Percentiles rank a stretch among this genome's conserved stretches.
Evolutionary conservation across 2,329 filamentous ascomycete species (phyloP).

Genomic region (Coniochaeta sp.): DNA sequence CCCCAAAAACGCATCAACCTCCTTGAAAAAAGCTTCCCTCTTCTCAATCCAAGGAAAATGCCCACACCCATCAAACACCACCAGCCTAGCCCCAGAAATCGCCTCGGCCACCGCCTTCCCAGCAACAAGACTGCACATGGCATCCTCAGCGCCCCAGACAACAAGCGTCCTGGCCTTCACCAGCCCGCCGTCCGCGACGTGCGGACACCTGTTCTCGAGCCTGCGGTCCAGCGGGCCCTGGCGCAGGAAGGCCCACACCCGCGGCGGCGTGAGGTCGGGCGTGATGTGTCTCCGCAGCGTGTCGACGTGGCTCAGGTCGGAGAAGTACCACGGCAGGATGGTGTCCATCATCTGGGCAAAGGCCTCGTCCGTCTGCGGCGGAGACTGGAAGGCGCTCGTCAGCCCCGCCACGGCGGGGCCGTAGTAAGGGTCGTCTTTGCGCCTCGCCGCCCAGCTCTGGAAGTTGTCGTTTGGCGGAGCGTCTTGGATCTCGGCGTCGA

Average conservation of each 20-base stretch:
- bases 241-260: not conserved
- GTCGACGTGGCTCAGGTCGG: not conserved
- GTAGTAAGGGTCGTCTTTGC: constrained; percentile 2
- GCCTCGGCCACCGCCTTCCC: not conserved
- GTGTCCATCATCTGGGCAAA: constrained; percentile 1
- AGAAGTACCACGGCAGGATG: constrained; percentile 3
- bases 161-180: not conserved
- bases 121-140: not conserved
- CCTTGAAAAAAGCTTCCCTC: not conserved
- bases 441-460: not conserved
- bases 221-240: not conserved
- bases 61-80: not conserved
- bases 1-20: not conserved
- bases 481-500: constrained; percentile 1
- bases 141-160: constrained; percentile 1
- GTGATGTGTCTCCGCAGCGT: not conserved
- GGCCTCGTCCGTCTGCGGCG: not conserved
- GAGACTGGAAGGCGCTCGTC: not conserved
- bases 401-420: not conserved
- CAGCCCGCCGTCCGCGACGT: not conserved
- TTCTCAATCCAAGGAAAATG: not conserved
- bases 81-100: not conserved
- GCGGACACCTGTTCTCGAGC: not conserved
- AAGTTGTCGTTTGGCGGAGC: not conserved
- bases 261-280: not conserved